Evolutionary conservation across 345 rosid species (phyloP).

Genomic region (Alliaria petiolata): DNA sequence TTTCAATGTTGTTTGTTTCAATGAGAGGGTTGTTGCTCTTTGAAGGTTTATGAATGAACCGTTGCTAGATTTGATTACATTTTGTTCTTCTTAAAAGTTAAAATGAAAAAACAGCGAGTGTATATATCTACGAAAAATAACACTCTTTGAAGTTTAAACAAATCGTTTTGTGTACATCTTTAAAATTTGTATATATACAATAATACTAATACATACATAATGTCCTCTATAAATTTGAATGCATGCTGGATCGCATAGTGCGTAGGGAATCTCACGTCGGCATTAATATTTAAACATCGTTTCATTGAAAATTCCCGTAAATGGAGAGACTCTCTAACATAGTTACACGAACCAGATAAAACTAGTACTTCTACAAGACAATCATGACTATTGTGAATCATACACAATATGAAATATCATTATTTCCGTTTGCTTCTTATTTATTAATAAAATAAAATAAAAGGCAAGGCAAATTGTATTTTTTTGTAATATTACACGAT

Average conservation of each 20-base stretch:
- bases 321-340: constrained; percentile 13
- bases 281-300: neutral
- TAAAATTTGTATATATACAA: neutral
- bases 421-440: neutral
- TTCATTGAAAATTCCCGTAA: constrained; percentile 3
- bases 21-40: neutral
- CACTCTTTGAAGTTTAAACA: neutral
- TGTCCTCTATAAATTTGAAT: neutral
- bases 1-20: neutral
- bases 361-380: neutral
- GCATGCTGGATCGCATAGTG: constrained; percentile 21
- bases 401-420: neutral
- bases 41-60: constrained; percentile 3
- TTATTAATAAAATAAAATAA: too few species aligned
- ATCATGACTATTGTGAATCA: neutral
- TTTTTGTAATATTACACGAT: neutral
- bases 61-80: neutral
- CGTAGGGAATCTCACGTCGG: neutral
- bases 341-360: neutral
- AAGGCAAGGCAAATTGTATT: neutral
- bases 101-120: neutral
- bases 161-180: neutral
- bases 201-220: neutral
- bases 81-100: neutral
- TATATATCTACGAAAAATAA: neutral